phyloP scores from a whole-genome alignment of 164 flowering plant species.

The Pachysandra terminalis region DNA sequence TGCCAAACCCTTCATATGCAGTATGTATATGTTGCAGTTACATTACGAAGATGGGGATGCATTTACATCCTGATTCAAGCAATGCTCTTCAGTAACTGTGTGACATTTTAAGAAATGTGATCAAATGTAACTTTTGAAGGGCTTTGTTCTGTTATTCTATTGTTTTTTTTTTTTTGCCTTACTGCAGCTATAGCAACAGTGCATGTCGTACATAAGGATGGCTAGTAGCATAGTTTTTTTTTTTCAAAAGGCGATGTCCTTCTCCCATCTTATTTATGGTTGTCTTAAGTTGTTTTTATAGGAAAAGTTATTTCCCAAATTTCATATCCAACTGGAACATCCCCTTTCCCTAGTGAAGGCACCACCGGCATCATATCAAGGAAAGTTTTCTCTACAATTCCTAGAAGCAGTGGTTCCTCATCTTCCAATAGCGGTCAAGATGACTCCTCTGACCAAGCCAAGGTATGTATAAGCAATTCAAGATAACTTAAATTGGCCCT shows the following conservation, averaged over 20 bases:
- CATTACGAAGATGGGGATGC: too few relatives aligned
- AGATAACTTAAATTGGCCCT: neutral
- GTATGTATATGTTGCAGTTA: too few relatives aligned
- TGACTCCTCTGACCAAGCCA: slow-evolving; percentile 37
- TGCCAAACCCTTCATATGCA: too few relatives aligned
- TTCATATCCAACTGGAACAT: slow-evolving; percentile 10
- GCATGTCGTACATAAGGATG: neutral
- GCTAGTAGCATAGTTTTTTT: neutral
- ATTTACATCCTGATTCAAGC: too few relatives aligned
- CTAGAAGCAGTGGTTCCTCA: slow-evolving; percentile 48
- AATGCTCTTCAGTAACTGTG: neutral
- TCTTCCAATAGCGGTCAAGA: slow-evolving; percentile 30
- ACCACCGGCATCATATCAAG: slow-evolving; percentile 14
- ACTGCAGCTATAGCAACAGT: too few relatives aligned
- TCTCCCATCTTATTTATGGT: neutral
- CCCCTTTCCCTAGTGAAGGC: slow-evolving; percentile 15
- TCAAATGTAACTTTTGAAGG: neutral
- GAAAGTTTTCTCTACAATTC: slow-evolving; percentile 21
- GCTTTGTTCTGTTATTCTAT: neutral
- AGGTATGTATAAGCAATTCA: slow-evolving; percentile 36
- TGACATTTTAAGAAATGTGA: neutral
- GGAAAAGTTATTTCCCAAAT: slow-evolving; percentile 23
- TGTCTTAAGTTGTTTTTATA: slow-evolving; percentile 10
- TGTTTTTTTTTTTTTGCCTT: too few relatives aligned
- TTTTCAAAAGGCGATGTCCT: neutral